Base-by-base conservation (phyloP, 2,329 filamentous ascomycete species). In the Epichloe aotearoae region DNA sequence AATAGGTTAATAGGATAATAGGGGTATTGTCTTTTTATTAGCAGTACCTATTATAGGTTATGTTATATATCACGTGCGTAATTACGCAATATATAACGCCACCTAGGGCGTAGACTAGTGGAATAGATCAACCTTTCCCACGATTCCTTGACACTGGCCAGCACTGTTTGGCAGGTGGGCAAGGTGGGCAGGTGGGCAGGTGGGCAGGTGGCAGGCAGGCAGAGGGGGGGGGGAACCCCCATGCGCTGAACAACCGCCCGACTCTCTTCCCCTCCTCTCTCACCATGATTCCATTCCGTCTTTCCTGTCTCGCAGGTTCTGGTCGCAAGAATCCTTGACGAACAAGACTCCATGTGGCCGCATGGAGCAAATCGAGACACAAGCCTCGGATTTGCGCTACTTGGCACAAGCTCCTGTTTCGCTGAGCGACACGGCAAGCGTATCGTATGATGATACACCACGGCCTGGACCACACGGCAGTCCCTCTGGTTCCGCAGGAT, bases 291-390 rank as follows among this genome's bases (percentile, higher is more conserved):
- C 5, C 34, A 19, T 40, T 37, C 36, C 46, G 46, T 30, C 36
- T 39, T 20, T 30, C 14, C n/a, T 34, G 26, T 49, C 17, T 11
- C 30, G 33, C 30, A 33, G 47, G 23, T 14, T 42, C 30, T 10
- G 33, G 20, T 43, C 38, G 30, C 7, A 42, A 40, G 12, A 39
- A 33, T 39, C 39, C 19, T 19, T 17, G 48, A 40, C 36, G 8
- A 38, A 39, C 48, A 44, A n/a, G 7, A 37, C 37, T 34, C 49
- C 26, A 47, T 50, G 51, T 44, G 47, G 38, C 33, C 44, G 19
- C 50, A 78, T 78, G 75, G 74, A 78, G 60, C 73, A 73, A 61
- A 72, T 77, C 57, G 73, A 76, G 60, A 71, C 68, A 52, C 75
- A 77, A 65, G 73, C 71, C 55, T 74, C 70, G 62, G 75, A 77